Evolutionary conservation across 2,329 filamentous ascomycete genomes (phyloP), one percentile per base, ranked within the genome.

Genomic region (Ophiocordyceps unilateralis): DNA sequence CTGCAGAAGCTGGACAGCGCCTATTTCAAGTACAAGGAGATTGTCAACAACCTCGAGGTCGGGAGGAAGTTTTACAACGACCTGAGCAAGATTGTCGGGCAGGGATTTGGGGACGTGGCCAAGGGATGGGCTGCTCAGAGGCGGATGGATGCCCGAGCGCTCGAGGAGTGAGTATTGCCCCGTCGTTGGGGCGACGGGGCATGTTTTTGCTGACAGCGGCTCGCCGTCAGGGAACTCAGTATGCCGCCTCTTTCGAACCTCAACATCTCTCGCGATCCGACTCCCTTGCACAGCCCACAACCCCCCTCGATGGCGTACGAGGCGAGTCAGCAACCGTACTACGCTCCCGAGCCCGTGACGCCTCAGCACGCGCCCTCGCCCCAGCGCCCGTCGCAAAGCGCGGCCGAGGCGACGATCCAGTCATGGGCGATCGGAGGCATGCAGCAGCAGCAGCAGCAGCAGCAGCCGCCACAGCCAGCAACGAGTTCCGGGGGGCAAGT

Each of bases 21-120:
- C 1, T 96, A 93, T 58, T 78, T 87, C 60, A 93, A 89, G 62
- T 96, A 96, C 67, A 94, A 94, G 63, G 89, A 98, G 58, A 85
- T 96, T 44, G 78, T 94, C 45, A 84, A 76, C 49, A 94, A 96
- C 55, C 70, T 95, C 3, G 89, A 96, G 50, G 84, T 83, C 0
- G 91, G 86, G 1, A 72, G 89, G 43, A 95, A 91, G 58, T 98
- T 98, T 58, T 98, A 96, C 66, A 98, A 98, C 51, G 88, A 96
- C 55, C 70, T 98, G 5, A 84, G 83, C 40, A 84, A 82, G 60
- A 87, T 96, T 48, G 83, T 94, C 1, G 81, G 78, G 1, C 66
- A 66, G 32, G 71, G 80, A 10, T 96, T 95, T 58, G 72, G 87
- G 17, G 89, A 95, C 50, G 60, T 69, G 44, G 83, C 84, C 30